phyloP scores from a whole-genome alignment of 2,329 filamentous ascomycete species.

The Aspergillus tanneri region DNA sequence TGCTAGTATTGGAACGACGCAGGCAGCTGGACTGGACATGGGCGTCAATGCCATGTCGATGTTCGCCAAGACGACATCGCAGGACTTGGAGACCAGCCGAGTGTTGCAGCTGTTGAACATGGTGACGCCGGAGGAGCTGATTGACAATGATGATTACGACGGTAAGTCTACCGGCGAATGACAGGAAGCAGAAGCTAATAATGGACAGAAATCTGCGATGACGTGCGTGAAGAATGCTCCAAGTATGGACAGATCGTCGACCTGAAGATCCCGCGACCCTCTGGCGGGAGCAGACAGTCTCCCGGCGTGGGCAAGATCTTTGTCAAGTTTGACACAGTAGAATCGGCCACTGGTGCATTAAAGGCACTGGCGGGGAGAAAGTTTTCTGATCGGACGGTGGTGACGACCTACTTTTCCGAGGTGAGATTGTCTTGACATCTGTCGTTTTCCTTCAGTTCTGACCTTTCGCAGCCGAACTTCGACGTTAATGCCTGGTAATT shows the following conservation, averaged over 20 bases:
- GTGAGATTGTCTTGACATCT: conserved; percentile 47
- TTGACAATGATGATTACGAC: conserved; percentile 93
- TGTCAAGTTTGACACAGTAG: conserved; percentile 81
- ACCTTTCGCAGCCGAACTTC: conserved; percentile 72
- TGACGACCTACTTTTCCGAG: conserved; percentile 95
- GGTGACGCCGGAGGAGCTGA: conserved; percentile 92
- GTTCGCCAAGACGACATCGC: conserved; percentile 84
- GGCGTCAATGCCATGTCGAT: conserved; percentile 97
- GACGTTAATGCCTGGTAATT: conserved; percentile 82
- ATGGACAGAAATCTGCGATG: conserved; percentile 86
- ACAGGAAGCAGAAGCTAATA: conserved; percentile 5
- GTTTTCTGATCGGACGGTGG: conserved; percentile 93
- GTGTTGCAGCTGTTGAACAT: conserved; percentile 96
- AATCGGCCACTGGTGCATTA: conserved; percentile 79
- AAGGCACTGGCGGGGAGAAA: conserved; percentile 90
- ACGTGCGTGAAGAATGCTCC: conserved; percentile 85
- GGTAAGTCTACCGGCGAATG: conserved; percentile 56
- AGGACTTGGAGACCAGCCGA: conserved; percentile 73
- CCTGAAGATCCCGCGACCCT: conserved; percentile 90
- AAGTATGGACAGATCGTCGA: conserved; percentile 85
- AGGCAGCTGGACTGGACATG: conserved; percentile 88
- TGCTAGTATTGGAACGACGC: conserved; percentile 90
- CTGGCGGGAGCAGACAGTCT: conserved; percentile 76
- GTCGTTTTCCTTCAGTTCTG: conserved; percentile 23
- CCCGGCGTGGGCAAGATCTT: conserved; percentile 96